Conservation (phyloP, 1,284 basidiomycete genomes). For the Sanghuangporus weigelae region DNA sequence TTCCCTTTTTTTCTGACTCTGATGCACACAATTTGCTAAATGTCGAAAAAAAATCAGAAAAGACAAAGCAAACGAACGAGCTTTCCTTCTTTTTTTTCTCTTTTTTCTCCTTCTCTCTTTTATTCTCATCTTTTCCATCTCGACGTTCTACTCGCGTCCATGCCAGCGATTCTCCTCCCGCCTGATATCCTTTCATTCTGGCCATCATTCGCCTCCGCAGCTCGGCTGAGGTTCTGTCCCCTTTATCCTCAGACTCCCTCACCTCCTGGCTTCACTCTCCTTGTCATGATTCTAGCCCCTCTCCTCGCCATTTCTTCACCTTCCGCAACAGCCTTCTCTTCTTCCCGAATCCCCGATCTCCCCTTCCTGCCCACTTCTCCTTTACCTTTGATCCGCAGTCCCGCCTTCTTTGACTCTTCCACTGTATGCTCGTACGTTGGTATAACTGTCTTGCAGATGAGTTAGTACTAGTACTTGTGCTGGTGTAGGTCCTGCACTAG, state of each 20-base stretch:
- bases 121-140: background rate
- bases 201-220: background rate
- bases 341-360: background rate
- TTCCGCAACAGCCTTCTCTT: background rate
- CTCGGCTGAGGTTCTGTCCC: background rate
- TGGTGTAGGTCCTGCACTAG: too few relatives aligned
- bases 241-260: background rate
- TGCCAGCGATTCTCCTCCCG: background rate
- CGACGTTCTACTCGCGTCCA: background rate
- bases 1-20: conserved; percentile 5
- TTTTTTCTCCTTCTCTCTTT: background rate
- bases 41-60: conserved; percentile 17
- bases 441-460: too few relatives aligned
- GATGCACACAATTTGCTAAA: conserved; percentile 8
- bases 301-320: background rate
- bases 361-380: background rate
- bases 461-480: too few relatives aligned
- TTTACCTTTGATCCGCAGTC: too few relatives aligned
- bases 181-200: conserved; percentile 6
- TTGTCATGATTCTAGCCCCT: background rate
- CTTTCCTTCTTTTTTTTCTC: background rate
- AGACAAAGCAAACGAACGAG: background rate
- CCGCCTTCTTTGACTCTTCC: too few relatives aligned
- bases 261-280: background rate
- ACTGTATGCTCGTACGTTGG: too few relatives aligned